Evolutionary conservation across 2,329 filamentous ascomycete species (phyloP).

Genomic region (Fusarium gaditjirri): DNA sequence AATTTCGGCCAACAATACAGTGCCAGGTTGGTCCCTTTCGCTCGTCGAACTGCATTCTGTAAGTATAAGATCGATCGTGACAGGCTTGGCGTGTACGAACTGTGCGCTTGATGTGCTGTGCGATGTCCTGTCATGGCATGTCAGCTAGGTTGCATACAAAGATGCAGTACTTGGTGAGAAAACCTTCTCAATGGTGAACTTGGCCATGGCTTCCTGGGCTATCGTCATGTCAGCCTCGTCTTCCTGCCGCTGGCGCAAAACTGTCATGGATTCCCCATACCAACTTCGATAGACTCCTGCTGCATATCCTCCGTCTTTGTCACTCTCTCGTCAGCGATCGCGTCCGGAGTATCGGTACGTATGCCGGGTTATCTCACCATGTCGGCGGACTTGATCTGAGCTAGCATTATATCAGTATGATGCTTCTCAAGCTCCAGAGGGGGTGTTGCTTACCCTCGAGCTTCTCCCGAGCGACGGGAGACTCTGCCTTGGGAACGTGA

Average conservation of each 20-base stretch:
- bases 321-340: conserved; percentile 46
- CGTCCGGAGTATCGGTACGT: conserved; percentile 14
- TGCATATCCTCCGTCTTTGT: conserved; percentile 95
- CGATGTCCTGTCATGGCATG: conserved; percentile 77
- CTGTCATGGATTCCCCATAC: conserved; percentile 63
- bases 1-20: conserved; percentile 98
- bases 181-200: conserved; percentile 72
- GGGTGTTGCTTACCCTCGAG: conserved; percentile 70
- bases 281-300: conserved; percentile 92
- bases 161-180: conserved; percentile 12
- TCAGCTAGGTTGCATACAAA: conserved; percentile 21
- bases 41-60: conserved; percentile 80
- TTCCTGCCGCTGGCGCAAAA: conserved; percentile 1
- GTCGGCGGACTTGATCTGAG: conserved; percentile 96
- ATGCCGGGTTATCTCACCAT: conserved; percentile 74
- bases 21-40: conserved; percentile 99
- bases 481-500: conserved; percentile 50
- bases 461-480: conserved; percentile 73
- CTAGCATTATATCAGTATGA: conserved; percentile 59
- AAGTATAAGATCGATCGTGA: conserved; percentile 21
- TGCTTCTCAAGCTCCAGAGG: background rate
- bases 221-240: conserved; percentile 42
- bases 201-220: conserved; percentile 73
- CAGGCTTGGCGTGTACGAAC: conserved; percentile 56
- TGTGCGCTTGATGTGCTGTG: conserved; percentile 94